phyloP scores from a whole-genome alignment of 2,329 filamentous ascomycete species.

The Fusarium torulosum region DNA sequence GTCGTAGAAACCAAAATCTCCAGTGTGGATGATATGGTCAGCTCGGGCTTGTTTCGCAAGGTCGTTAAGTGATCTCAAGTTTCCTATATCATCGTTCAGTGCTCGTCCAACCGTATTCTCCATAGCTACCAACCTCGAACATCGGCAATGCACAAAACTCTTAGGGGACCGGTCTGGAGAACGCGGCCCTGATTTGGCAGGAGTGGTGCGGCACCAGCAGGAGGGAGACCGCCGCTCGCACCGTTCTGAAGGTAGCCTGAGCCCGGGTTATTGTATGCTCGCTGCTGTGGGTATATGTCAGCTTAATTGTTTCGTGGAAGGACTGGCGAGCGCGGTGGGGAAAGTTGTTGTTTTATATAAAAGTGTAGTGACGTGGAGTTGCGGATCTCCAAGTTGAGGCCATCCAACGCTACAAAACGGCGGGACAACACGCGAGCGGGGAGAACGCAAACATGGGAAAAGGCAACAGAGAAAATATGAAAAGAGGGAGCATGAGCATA shows the following conservation, averaged over 20 bases:
- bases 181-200: conserved; percentile 76
- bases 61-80: conserved; percentile 94
- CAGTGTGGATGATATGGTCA: conserved; percentile 98
- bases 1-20: conserved; percentile 99
- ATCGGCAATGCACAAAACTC: conserved; percentile 78
- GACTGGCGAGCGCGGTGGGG: conserved; percentile 1
- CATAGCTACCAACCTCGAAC: conserved; percentile 69
- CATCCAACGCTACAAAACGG: conserved; percentile 39
- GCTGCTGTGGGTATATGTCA: conserved; percentile 53
- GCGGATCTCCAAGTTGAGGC: conserved; percentile 33
- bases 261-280: conserved; percentile 64
- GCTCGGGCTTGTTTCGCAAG: conserved; percentile 94
- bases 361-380: conserved; percentile 26
- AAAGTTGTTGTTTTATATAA: neutral
- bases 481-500: neutral
- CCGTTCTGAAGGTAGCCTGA: conserved; percentile 75
- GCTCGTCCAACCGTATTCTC: conserved; percentile 29
- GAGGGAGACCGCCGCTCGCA: conserved; percentile 63
- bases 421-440: conserved; percentile 43
- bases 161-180: conserved; percentile 73
- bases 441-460: conserved; percentile 18
- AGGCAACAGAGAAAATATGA: conserved; percentile 1
- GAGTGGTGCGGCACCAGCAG: conserved; percentile 72
- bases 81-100: conserved; percentile 71
- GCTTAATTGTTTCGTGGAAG: neutral